A percentile compares a stretch with the other conserved stretches of the same genome.
These are phyloP conservation scores for Scedosporium aurantiacum DNA, from an alignment of 2,329 filamentous ascomycete genomes.

Conservation along the genomic window DNA sequence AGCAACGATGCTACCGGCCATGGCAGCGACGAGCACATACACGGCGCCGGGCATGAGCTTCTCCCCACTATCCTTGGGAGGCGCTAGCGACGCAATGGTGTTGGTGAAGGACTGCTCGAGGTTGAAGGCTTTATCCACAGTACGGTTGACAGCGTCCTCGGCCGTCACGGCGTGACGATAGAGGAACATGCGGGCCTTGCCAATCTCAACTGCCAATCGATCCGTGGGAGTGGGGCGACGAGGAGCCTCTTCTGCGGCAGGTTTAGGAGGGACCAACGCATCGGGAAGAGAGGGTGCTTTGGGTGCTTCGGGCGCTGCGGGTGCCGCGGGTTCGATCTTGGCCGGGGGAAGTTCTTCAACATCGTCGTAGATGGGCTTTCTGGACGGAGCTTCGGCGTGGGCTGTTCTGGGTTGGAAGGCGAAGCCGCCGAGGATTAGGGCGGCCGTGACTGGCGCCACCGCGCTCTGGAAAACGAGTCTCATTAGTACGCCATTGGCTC, in stretches of 20 bases:
- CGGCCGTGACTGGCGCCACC: constrained; percentile 41
- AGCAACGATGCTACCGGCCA: constrained; percentile 87
- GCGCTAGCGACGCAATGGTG: constrained; percentile 81
- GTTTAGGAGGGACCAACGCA: constrained; percentile 9
- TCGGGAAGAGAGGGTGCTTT: constrained; percentile 19
- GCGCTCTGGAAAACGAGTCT: constrained; percentile 30
- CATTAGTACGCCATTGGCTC: constrained; percentile 14
- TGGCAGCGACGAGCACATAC: constrained; percentile 86
- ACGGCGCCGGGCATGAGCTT: constrained; percentile 78
- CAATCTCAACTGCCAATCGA: constrained; percentile 73
- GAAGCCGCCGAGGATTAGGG: constrained; percentile 36
- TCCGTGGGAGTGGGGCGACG: constrained; percentile 71
- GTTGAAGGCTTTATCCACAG: constrained; percentile 69
- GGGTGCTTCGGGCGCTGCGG: constrained; percentile 14
- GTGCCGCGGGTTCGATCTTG: constrained; percentile 19
- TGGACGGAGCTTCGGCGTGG: constrained; percentile 37
- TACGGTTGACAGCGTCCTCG: constrained; percentile 74
- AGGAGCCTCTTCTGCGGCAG: constrained; percentile 20
- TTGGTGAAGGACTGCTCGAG: constrained; percentile 84
- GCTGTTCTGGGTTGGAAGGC: constrained; percentile 35
- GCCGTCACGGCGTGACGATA: constrained; percentile 62
- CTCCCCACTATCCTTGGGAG: constrained; percentile 75
- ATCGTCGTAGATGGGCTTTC: constrained; percentile 76
- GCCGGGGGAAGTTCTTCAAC: constrained; percentile 31
- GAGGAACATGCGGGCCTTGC: constrained; percentile 66